Conservation (phyloP, 768 basidiomycete genomes). For the Hemileccinum rubropunctum region DNA sequence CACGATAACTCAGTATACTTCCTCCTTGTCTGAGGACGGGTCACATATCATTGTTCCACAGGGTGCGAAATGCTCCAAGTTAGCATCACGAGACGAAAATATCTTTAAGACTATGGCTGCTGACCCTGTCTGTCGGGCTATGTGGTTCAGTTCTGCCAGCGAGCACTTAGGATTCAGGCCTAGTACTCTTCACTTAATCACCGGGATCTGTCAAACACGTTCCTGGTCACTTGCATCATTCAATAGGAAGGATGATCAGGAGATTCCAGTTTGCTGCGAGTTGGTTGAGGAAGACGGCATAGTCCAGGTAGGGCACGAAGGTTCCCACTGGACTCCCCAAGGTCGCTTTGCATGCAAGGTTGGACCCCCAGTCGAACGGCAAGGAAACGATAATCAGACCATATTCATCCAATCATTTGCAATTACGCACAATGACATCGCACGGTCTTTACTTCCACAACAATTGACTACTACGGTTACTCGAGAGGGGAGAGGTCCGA, state of each 20-base stretch:
- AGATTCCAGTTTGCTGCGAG: neutral
- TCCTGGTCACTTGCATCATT: conserved; percentile 2
- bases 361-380: neutral
- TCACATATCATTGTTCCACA: neutral
- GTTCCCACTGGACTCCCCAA: neutral
- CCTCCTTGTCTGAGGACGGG: neutral
- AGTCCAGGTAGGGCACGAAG: neutral
- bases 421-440: neutral
- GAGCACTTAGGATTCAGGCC: neutral
- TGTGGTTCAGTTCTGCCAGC: neutral
- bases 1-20: neutral
- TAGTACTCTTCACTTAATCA: neutral
- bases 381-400: neutral
- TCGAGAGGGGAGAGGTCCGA: too few relatives aligned
- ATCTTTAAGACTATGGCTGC: neutral
- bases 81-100: neutral
- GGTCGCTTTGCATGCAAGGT: neutral
- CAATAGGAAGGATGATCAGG: neutral
- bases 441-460: neutral
- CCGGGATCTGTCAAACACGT: neutral
- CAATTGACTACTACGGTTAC: neutral
- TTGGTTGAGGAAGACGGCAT: neutral
- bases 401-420: conserved; percentile 1
- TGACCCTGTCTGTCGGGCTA: neutral
- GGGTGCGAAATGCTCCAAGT: neutral